A percentile compares a stretch with the other conserved stretches of the same genome.
Conservation (phyloP, 75 land plant genomes). For the Gnetum montanum region DNA sequence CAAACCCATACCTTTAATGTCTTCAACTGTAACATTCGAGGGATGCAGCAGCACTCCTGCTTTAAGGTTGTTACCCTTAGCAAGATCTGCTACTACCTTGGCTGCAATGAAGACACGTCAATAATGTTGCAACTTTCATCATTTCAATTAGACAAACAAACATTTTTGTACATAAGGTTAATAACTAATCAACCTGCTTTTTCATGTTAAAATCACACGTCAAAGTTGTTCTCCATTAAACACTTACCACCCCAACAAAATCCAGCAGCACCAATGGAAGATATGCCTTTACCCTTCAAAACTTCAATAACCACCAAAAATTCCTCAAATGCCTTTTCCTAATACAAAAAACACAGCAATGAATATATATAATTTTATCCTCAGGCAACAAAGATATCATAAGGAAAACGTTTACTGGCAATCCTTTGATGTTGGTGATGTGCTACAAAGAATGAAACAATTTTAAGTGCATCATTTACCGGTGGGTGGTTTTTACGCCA, state of each 20-base stretch:
- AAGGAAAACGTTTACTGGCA: too few species aligned
- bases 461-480: too few species aligned
- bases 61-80: conserved; percentile 25
- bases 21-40: conserved; percentile 33
- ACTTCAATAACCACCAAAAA: conserved; percentile 41
- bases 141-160: too few species aligned
- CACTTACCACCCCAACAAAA: conserved; percentile 83
- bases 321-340: conserved; percentile 63
- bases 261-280: conserved; percentile 60
- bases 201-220: too few species aligned
- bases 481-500: conserved; percentile 45
- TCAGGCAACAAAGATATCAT: too few species aligned
- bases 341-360: background rate
- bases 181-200: too few species aligned
- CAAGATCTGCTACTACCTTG: conserved; percentile 42
- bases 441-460: too few species aligned
- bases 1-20: conserved; percentile 38
- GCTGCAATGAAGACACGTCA: conserved; percentile 36
- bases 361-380: too few species aligned
- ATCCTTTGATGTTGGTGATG: too few species aligned
- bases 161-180: too few species aligned
- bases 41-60: conserved; percentile 77
- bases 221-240: too few species aligned
- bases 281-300: conserved; percentile 41
- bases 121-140: too few species aligned